Percentiles rank a stretch among this genome's conserved stretches.
Evolutionary conservation across 306 rosid species (phyloP).

Genomic region (Cicer judaicum): DNA sequence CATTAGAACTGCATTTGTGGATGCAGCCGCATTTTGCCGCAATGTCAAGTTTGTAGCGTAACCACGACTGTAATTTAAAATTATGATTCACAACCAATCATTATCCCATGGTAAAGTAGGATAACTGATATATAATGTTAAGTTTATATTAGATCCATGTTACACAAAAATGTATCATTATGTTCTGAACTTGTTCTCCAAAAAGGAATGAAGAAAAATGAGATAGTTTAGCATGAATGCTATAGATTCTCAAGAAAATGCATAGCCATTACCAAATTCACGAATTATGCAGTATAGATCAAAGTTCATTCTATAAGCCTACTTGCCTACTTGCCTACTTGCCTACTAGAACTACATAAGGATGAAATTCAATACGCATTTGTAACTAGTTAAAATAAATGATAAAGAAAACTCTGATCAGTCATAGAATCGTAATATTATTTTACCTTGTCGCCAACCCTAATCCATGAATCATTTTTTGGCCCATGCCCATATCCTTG

Average conservation of each 20-base stretch:
- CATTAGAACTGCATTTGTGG: no score
- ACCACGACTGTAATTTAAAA: no score
- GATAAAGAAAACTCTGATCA: conserved; percentile 15
- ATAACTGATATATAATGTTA: background rate
- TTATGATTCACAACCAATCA: background rate
- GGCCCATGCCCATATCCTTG: conserved; percentile 57
- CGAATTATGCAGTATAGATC: conserved; percentile 26
- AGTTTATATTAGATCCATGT: conserved; percentile 6
- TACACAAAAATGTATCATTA: conserved; percentile 19
- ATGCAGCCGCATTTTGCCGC: no score
- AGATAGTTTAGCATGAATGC: background rate
- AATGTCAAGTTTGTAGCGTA: no score
- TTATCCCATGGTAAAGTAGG: background rate
- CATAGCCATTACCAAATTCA: conserved; percentile 21
- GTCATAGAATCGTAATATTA: conserved; percentile 2
- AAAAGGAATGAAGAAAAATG: background rate
- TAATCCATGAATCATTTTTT: conserved; percentile 56
- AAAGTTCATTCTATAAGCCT: conserved; percentile 1
- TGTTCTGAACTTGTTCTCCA: conserved; percentile 1
- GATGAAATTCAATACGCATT: conserved; percentile 14
- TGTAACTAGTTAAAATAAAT: background rate
- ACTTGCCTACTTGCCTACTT: conserved; percentile 5
- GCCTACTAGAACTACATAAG: conserved; percentile 15
- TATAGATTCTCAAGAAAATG: background rate
- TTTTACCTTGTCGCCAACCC: conserved; percentile 63